These are phyloP conservation scores for Dryas drummondii DNA, from an alignment of 306 rosid species.

Conservation along the genomic window DNA sequence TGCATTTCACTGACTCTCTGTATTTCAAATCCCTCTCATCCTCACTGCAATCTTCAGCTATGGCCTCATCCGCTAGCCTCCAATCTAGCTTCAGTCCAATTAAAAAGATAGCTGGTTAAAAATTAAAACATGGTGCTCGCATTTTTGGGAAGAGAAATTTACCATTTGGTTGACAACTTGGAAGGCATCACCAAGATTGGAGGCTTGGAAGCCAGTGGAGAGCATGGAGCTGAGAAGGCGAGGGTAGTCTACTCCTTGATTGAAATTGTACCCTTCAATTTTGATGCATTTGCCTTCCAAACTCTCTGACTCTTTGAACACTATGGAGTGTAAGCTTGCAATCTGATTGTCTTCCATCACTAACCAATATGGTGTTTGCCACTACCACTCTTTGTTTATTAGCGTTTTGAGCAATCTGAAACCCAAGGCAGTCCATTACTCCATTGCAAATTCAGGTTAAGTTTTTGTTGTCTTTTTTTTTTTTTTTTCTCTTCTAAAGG, in stretches of 20 bases:
- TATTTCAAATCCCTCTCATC: conserved; percentile 50
- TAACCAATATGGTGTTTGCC: not conserved
- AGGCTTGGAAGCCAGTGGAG: conserved; percentile 88
- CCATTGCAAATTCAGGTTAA: not conserved
- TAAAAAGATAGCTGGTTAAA: not conserved
- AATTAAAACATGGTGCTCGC: not conserved
- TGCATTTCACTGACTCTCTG: conserved; percentile 59
- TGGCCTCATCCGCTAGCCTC: conserved; percentile 72
- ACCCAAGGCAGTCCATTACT: too few relatives aligned
- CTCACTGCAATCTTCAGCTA: conserved; percentile 52
- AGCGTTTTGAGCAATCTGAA: too few relatives aligned
- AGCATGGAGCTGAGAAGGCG: conserved; percentile 59
- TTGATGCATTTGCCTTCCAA: conserved; percentile 51
- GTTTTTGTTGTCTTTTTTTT: not conserved
- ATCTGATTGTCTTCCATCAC: conserved; percentile 38
- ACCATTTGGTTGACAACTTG: conserved; percentile 80
- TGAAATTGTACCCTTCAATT: conserved; percentile 84
- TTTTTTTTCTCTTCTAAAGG: too few relatives aligned
- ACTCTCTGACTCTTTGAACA: conserved; percentile 68
- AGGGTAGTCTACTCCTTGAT: conserved; percentile 62
- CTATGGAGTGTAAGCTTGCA: conserved; percentile 44
- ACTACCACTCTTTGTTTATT: too few relatives aligned
- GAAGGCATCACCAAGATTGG: conserved; percentile 79
- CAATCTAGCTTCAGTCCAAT: conserved; percentile 75
- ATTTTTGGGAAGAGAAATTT: conserved; percentile 2